Conservation (phyloP, 2,329 filamentous ascomycete species). For the Trichoderma hamatum region DNA sequence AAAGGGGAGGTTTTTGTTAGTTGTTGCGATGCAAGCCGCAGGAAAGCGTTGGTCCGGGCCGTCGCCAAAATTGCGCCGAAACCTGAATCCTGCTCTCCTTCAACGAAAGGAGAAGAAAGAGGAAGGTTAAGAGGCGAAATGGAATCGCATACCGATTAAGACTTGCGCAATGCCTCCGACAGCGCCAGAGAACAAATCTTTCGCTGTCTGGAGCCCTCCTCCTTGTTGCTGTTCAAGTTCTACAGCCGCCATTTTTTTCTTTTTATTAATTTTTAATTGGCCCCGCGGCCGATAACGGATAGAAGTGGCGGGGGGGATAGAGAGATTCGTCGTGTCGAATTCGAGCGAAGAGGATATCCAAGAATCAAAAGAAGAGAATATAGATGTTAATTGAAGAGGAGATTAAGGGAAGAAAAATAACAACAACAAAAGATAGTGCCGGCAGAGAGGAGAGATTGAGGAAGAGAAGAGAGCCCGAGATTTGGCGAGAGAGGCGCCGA, state of each 20-base stretch:
- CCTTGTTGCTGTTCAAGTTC: constrained; percentile 43
- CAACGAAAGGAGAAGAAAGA: not conserved
- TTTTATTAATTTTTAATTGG: not conserved
- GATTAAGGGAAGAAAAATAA: not conserved
- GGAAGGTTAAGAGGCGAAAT: not conserved
- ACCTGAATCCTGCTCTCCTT: not conserved
- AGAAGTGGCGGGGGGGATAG: not conserved
- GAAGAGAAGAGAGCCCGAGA: constrained; percentile 25
- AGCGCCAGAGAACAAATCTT: constrained; percentile 90
- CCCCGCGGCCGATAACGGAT: constrained; percentile 17
- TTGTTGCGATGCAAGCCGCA: constrained; percentile 2
- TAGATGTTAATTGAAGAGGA: not conserved
- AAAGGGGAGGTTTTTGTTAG: not conserved
- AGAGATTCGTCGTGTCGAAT: not conserved
- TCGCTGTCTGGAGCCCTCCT: constrained; percentile 64
- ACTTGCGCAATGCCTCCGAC: constrained; percentile 93
- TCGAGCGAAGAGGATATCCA: not conserved
- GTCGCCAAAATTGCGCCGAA: constrained; percentile 4
- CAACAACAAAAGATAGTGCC: not conserved
- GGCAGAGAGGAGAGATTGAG: not conserved
- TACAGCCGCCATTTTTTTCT: constrained; percentile 30
- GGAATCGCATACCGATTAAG: constrained; percentile 68
- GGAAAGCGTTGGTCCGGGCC: constrained; percentile 15
- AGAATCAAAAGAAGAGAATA: not conserved
- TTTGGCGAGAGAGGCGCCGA: constrained; percentile 27